Evolutionary conservation across 2,329 filamentous ascomycete species (phyloP).

Genomic region (Trichoderma cornu-damae): DNA sequence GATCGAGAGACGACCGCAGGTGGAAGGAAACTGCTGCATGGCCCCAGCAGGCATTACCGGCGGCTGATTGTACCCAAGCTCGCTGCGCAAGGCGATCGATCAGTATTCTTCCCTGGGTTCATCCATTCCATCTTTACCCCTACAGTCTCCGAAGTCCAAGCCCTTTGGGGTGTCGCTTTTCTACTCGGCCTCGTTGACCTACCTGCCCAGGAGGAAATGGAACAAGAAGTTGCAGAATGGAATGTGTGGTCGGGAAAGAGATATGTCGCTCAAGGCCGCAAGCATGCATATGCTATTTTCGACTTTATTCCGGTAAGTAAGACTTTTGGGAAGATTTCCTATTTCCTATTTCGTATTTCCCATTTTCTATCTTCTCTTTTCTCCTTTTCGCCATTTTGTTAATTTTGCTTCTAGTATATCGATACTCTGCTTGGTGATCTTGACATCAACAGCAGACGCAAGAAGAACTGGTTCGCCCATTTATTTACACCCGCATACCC

Average conservation of each 20-base stretch:
- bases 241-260: constrained; percentile 32
- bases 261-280: constrained; percentile 30
- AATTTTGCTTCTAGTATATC: constrained; percentile 22
- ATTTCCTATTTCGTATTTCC: no score
- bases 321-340: neutral
- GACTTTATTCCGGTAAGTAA: constrained; percentile 30
- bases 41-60: constrained; percentile 25
- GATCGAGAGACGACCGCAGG: neutral
- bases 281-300: constrained; percentile 30
- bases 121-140: constrained; percentile 30
- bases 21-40: constrained; percentile 18
- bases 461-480: constrained; percentile 20
- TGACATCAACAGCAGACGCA: constrained; percentile 20
- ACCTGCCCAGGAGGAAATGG: constrained; percentile 27
- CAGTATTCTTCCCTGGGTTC: constrained; percentile 30
- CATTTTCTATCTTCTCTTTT: no score
- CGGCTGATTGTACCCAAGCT: constrained; percentile 25
- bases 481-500: constrained; percentile 21
- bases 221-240: constrained; percentile 29
- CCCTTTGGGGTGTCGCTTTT: constrained; percentile 31
- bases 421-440: constrained; percentile 21
- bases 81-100: constrained; percentile 29
- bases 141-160: constrained; percentile 27
- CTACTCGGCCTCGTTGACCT: constrained; percentile 26
- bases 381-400: neutral